Conservation (phyloP, 2,329 filamentous ascomycete species). For the Aspergillus alliaceus region DNA sequence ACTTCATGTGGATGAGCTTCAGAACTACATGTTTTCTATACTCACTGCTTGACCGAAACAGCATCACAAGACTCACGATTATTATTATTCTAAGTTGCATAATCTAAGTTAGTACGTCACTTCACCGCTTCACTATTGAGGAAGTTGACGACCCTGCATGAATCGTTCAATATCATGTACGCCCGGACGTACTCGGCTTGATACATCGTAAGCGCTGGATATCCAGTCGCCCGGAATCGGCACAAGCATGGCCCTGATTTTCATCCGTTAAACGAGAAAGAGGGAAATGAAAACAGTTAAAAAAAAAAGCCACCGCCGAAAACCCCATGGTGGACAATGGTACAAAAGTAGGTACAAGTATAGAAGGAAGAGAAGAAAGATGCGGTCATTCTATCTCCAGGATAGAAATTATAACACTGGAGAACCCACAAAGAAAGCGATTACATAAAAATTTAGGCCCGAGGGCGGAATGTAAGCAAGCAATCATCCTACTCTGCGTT, state of each 20-base stretch:
- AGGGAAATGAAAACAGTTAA: conserved; percentile 3
- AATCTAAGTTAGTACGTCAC: conserved; percentile 21
- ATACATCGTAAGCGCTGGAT: neutral
- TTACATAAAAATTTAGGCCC: conserved; percentile 30
- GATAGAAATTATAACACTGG: conserved; percentile 20
- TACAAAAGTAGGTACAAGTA: conserved; percentile 13
- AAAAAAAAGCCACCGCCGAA: conserved; percentile 2
- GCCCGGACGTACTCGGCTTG: conserved; percentile 3
- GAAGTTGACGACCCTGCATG: conserved; percentile 14
- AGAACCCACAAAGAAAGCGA: conserved; percentile 1
- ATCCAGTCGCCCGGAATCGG: neutral
- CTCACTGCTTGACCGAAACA: neutral
- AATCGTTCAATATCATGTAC: conserved; percentile 23
- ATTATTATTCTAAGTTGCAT: conserved; percentile 25
- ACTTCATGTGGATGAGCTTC: no score
- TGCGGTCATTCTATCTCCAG: conserved; percentile 24
- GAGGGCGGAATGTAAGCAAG: conserved; percentile 67
- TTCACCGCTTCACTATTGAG: conserved; percentile 8
- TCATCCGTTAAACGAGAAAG: conserved; percentile 6
- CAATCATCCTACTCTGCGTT: conserved; percentile 69
- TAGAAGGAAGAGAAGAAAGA: conserved; percentile 8
- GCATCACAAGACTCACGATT: conserved; percentile 9
- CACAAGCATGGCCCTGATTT: conserved; percentile 4
- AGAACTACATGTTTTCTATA: neutral
- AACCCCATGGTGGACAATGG: neutral